These are phyloP conservation scores for Alternaria sp. DNA, from an alignment of 2,329 filamentous ascomycete species.

Conservation along the genomic window DNA sequence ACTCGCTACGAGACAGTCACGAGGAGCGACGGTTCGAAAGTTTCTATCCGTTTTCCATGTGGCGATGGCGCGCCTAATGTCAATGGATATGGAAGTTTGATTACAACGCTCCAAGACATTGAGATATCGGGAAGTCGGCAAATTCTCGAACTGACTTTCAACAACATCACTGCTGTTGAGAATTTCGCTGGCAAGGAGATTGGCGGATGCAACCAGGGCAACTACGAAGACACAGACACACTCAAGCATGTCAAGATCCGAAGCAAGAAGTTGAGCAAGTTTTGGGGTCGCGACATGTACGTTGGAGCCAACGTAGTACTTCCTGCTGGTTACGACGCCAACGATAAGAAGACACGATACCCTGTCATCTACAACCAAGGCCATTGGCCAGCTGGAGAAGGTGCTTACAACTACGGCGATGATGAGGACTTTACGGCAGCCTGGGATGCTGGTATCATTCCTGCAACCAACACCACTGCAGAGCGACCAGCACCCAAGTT, in stretches of 20 bases:
- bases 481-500: slow-evolving; percentile 46
- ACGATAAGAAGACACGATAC: slow-evolving; percentile 42
- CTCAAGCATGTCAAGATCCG: slow-evolving; percentile 52
- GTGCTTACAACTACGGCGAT: slow-evolving; percentile 34
- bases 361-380: slow-evolving; percentile 50
- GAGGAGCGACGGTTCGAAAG: slow-evolving; percentile 49
- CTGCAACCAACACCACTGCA: slow-evolving; percentile 33
- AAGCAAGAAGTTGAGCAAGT: slow-evolving; percentile 48
- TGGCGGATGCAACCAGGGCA: slow-evolving; percentile 52
- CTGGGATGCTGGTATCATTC: slow-evolving; percentile 47
- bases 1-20: slow-evolving; percentile 48
- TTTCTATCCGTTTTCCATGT: slow-evolving; percentile 50
- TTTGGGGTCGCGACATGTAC: slow-evolving; percentile 49
- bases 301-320: slow-evolving; percentile 51
- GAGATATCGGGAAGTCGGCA: slow-evolving; percentile 40
- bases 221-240: slow-evolving; percentile 46
- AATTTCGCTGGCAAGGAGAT: slow-evolving; percentile 47
- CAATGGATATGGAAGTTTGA: slow-evolving; percentile 44
- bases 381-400: slow-evolving; percentile 42
- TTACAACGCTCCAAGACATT: slow-evolving; percentile 34
- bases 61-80: slow-evolving; percentile 47
- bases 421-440: slow-evolving; percentile 29
- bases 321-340: slow-evolving; percentile 46
- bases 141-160: slow-evolving; percentile 43
- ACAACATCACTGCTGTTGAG: slow-evolving; percentile 34